These are phyloP conservation scores for Crotalaria pallida DNA, from an alignment of 306 rosid species.

Conservation along the genomic window DNA sequence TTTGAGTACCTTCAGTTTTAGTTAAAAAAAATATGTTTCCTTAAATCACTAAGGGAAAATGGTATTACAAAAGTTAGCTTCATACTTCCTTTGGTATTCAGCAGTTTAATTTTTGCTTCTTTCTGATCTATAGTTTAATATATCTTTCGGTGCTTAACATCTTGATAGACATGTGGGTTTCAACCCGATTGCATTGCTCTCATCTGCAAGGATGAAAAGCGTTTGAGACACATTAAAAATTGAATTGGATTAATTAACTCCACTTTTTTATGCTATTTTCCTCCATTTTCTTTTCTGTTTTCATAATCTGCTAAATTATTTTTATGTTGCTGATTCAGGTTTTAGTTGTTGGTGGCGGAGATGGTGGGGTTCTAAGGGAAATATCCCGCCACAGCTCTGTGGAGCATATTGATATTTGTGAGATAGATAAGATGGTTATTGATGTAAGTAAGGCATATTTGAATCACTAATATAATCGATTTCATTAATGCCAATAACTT, in stretches of 20 bases:
- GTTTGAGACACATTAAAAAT: background rate
- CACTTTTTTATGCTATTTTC: background rate
- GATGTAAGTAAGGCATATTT: constrained; percentile 55
- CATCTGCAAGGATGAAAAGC: background rate
- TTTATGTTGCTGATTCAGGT: constrained; percentile 43
- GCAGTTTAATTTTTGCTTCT: background rate
- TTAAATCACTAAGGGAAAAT: background rate
- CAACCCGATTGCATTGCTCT: background rate
- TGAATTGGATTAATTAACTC: background rate
- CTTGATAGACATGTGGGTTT: background rate
- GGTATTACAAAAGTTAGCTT: background rate
- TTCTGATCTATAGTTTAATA: background rate
- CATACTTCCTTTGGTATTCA: background rate
- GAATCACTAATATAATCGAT: background rate
- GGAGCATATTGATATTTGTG: constrained; percentile 89
- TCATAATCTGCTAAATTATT: background rate
- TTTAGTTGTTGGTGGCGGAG: constrained; percentile 99
- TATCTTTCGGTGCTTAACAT: constrained; percentile 4
- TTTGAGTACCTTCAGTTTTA: background rate
- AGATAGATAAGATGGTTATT: constrained; percentile 96
- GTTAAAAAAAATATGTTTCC: background rate
- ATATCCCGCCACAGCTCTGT: constrained; percentile 80
- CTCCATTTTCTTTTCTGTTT: background rate
- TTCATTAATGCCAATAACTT: constrained; percentile 14
- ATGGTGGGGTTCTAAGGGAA: constrained; percentile 95